These are phyloP conservation scores for Pseudonitzschia pungens DNA, from an alignment of 108 stramenopile species.

Conservation along the genomic window DNA sequence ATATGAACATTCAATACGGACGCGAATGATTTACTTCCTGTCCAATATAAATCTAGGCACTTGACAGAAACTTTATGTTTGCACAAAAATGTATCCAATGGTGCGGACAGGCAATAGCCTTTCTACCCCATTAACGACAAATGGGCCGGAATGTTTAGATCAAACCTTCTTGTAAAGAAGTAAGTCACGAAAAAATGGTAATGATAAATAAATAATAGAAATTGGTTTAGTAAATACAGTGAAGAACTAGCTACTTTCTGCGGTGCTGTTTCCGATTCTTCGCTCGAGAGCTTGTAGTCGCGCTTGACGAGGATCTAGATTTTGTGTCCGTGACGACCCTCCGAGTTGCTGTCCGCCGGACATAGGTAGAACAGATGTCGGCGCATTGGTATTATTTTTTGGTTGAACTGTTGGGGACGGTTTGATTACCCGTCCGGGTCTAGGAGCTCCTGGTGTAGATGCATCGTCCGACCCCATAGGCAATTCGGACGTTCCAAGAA, in stretches of 20 bases:
- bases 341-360: slow-evolving; percentile 32
- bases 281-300: slow-evolving; percentile 44
- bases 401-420: background rate
- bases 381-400: background rate
- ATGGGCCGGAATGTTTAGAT: too few relatives aligned
- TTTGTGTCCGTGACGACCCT: slow-evolving; percentile 23
- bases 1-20: too few relatives aligned
- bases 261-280: slow-evolving; percentile 14
- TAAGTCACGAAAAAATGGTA: background rate
- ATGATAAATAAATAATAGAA: background rate
- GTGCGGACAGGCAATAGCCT: too few relatives aligned
- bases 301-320: slow-evolving; percentile 42
- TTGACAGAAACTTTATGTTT: too few relatives aligned
- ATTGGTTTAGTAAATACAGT: background rate
- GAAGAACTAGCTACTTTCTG: background rate
- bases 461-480: slow-evolving; percentile 15
- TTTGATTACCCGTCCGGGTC: slow-evolving; percentile 19
- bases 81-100: too few relatives aligned
- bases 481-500: background rate
- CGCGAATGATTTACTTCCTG: too few relatives aligned
- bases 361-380: slow-evolving; percentile 28
- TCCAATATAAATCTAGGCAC: too few relatives aligned
- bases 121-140: too few relatives aligned
- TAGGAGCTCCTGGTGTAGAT: background rate
- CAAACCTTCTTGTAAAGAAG: too few relatives aligned